phyloP scores from a whole-genome alignment of 306 rosid genomes.

The Sindora glabra region DNA sequence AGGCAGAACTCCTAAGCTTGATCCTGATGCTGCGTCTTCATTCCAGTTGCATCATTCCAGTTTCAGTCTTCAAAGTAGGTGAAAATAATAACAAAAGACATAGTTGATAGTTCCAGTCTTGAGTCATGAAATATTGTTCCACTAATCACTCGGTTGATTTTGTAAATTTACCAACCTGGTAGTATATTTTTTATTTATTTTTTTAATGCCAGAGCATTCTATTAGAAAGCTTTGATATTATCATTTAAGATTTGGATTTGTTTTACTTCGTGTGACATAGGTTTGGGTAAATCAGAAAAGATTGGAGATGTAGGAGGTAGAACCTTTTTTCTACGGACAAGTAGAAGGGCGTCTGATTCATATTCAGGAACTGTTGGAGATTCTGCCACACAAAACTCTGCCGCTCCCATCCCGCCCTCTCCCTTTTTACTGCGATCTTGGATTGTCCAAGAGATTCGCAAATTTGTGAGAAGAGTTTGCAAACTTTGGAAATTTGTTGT shows the following conservation, averaged over 20 bases:
- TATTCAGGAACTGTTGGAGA: constrained; percentile 7
- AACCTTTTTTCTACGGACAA: constrained; percentile 65
- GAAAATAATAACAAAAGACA: too few species aligned
- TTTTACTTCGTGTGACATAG: constrained; percentile 19
- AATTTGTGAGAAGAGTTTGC: constrained; percentile 51
- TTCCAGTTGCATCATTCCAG: constrained; percentile 67
- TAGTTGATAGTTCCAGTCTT: too few species aligned
- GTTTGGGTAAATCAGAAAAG: constrained; percentile 59
- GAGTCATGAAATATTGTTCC: too few species aligned
- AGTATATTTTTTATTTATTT: too few species aligned
- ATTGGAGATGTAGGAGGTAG: constrained; percentile 76
- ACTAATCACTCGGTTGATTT: too few species aligned
- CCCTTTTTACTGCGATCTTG: constrained; percentile 28
- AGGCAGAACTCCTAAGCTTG: constrained; percentile 64
- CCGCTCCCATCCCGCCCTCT: constrained; percentile 21
- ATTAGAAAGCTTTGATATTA: too few species aligned
- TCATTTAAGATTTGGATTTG: neutral
- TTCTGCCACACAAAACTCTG: constrained; percentile 16
- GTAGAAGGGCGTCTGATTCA: constrained; percentile 20
- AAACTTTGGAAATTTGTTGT: constrained; percentile 62
- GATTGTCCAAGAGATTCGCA: constrained; percentile 28
- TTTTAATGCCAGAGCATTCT: too few species aligned
- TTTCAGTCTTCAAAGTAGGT: constrained; percentile 80
- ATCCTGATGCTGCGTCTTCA: constrained; percentile 17
- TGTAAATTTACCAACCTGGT: too few species aligned